Conservation (phyloP, 805 yeast genomes). For the Dipodascus geniculatus region DNA sequence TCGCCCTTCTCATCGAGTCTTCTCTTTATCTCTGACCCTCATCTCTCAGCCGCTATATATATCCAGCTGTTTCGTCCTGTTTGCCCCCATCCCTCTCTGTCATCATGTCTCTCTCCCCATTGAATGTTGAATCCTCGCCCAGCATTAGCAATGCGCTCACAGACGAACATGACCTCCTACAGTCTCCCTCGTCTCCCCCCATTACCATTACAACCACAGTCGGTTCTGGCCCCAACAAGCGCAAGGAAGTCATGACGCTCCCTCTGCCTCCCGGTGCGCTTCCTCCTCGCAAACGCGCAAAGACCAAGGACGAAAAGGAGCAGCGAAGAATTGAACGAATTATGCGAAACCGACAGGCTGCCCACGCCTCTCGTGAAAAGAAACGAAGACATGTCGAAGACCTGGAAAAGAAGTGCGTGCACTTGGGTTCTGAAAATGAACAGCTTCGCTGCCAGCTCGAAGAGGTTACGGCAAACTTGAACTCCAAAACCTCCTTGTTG, state of each 20-base stretch:
- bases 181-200: constrained; percentile 4
- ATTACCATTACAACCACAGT: constrained; percentile 10
- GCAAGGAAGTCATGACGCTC: constrained; percentile 22
- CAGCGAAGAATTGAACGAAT: constrained; percentile 91
- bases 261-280: constrained; percentile 36
- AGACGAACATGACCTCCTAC: background rate
- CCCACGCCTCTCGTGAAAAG: constrained; percentile 95
- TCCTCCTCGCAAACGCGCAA: constrained; percentile 94
- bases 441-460: constrained; percentile 15
- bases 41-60: no score
- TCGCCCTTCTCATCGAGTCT: no score
- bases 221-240: constrained; percentile 15
- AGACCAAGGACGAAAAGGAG: constrained; percentile 93
- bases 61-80: no score
- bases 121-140: background rate
- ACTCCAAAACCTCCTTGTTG: constrained; percentile 1
- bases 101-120: background rate
- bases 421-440: constrained; percentile 19
- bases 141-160: background rate
- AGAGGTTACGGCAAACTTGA: constrained; percentile 10
- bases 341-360: constrained; percentile 88
- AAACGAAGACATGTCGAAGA: constrained; percentile 85
- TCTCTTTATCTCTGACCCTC: no score
- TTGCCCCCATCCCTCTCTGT: no score
- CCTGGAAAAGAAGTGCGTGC: constrained; percentile 45